Conservation (phyloP, 306 rosid genomes). For the Fagus sylvatica region DNA sequence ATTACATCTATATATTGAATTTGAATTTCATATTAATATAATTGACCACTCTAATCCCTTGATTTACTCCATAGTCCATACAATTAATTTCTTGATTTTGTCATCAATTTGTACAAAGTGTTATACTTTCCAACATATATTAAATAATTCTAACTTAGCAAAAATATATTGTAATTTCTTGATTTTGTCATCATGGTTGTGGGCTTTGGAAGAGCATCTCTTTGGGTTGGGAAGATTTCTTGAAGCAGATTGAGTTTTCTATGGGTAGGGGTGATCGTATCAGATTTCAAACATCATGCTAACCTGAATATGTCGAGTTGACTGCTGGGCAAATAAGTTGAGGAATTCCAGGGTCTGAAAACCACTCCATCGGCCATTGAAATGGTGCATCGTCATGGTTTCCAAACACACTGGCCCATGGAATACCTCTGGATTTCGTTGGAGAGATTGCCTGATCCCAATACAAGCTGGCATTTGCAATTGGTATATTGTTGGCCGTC, state of each 20-base stretch:
- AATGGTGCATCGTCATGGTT: constrained; percentile 88
- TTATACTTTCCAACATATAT: no score
- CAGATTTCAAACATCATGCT: background rate
- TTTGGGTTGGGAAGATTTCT: no score
- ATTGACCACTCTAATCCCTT: no score
- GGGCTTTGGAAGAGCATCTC: no score
- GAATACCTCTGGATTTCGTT: constrained; percentile 62
- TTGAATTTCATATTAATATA: no score
- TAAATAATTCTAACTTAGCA: background rate
- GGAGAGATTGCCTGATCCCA: constrained; percentile 83
- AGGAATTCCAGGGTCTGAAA: constrained; percentile 71
- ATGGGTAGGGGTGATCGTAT: no score
- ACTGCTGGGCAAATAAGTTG: constrained; percentile 41
- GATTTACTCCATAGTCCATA: no score
- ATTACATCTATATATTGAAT: no score
- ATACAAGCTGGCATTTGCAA: constrained; percentile 70
- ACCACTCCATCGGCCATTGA: constrained; percentile 83
- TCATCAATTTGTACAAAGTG: no score
- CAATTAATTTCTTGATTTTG: no score
- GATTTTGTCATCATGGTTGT: no score
- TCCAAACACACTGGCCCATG: constrained; percentile 81
- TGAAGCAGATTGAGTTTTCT: no score
- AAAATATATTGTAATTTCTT: background rate
- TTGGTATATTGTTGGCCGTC: constrained; percentile 75
- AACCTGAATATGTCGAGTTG: constrained; percentile 52